Evolutionary conservation across 176 grass and related monocot species (phyloP), one percentile per base, ranked within the genome.

Genomic region (Aegilops umbellulata): DNA sequence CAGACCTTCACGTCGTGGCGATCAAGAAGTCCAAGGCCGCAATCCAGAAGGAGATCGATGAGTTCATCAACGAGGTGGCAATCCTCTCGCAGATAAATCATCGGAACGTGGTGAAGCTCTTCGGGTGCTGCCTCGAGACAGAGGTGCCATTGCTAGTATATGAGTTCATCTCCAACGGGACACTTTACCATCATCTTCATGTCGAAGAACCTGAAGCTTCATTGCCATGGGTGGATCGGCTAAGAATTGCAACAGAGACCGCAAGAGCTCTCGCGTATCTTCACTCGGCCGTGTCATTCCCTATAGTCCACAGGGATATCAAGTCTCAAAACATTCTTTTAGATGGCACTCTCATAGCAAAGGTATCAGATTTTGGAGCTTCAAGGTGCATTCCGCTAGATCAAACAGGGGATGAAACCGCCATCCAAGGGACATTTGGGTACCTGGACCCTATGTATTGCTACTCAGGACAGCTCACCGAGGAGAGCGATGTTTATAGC

Each of bases 51-150:
- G 89, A 94, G 61, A 89, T 89, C 0, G 62, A 94, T 0, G 83
- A 94, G 78, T 94, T 94, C 76, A 94, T 91, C 49, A 91, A 94
- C 10, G 88, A 94, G 73, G 80, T 89, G 6, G 74, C 77, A 8
- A 91, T 94, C 57, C 92, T 94, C 10, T 94, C 92, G 2, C 78
- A 91, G 41, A 86, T 91, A 22, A 91, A 90, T 60, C 88, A 91
- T 16, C 44, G 83, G 0, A 94, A 91, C 15, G 74, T 91, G 6
- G 89, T 94, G 7, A 93, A 80, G 39, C 92, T 90, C 8, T 93
- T 82, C 3, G 91, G 92, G 0, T 93, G 92, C 22, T 93, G 92
- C 38, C 81, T 93, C 30, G 92, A 93, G 82, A 94, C 86, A 0
- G 72, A 94, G 62, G 92, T 94, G 42, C 86, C 89, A 1, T 25